Conservation (phyloP, 768 basidiomycete species). For the Brasilioporus rufonigricans region DNA sequence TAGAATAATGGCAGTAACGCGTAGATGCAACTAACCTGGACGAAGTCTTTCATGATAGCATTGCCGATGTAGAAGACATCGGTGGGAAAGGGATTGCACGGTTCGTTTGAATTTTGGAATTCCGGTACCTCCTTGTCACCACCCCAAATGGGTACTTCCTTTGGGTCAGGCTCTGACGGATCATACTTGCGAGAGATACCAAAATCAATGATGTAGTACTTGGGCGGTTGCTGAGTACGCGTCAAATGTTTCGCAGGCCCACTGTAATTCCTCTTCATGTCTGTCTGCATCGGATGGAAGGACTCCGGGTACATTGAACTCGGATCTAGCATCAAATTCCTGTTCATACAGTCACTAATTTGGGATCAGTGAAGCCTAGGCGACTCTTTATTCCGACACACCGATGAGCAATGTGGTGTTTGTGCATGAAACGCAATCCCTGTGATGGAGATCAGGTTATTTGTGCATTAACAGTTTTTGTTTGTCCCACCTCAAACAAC, state of each 20-base stretch:
- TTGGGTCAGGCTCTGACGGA: conserved; percentile 26
- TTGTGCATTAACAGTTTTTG: too few relatives aligned
- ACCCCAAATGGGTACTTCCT: conserved; percentile 33
- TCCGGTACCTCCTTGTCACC: conserved; percentile 45
- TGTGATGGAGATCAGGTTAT: too few relatives aligned
- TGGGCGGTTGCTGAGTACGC: conserved; percentile 28
- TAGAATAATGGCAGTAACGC: too few relatives aligned
- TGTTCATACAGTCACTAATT: conserved; percentile 25
- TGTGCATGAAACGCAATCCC: conserved; percentile 22
- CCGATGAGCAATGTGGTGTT: conserved; percentile 18
- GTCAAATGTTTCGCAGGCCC: conserved; percentile 24
- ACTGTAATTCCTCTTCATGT: conserved; percentile 16
- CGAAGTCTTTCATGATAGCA: conserved; percentile 24
- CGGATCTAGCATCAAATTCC: conserved; percentile 36
- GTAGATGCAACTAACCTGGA: conserved; percentile 22
- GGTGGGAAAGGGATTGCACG: conserved; percentile 39
- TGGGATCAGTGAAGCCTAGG: not conserved
- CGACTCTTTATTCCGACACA: too few relatives aligned
- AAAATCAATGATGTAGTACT: conserved; percentile 29
- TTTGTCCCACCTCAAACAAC: conserved; percentile 34
- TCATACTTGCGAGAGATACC: conserved; percentile 34
- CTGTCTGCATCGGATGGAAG: conserved; percentile 23
- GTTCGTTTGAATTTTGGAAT: conserved; percentile 23
- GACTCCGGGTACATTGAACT: conserved; percentile 20
- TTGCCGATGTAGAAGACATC: conserved; percentile 47